These are phyloP conservation scores for Withania somnifera DNA, from an alignment of 305 asterid genomes.

Conservation along the genomic window DNA sequence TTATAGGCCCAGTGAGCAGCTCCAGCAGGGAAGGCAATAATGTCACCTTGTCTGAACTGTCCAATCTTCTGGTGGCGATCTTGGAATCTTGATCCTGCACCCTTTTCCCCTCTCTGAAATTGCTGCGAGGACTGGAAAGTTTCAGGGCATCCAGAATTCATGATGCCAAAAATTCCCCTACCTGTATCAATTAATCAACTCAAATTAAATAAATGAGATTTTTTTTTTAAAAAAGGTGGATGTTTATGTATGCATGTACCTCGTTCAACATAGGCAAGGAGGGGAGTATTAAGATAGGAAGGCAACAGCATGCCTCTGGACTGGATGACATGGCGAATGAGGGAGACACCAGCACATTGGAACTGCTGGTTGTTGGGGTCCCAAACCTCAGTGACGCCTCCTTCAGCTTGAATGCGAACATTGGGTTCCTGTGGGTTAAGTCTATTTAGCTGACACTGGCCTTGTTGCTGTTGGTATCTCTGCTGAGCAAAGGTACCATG, in stretches of 20 bases:
- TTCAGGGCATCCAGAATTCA: constrained; percentile 54
- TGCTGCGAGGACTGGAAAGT: constrained; percentile 34
- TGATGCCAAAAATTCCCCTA: constrained; percentile 27
- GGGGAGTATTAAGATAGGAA: constrained; percentile 36
- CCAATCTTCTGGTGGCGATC: constrained; percentile 46
- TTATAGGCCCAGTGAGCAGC: constrained; percentile 61
- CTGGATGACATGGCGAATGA: constrained; percentile 35
- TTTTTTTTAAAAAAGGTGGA: not conserved
- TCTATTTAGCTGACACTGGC: constrained; percentile 31
- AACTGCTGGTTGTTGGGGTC: constrained; percentile 33
- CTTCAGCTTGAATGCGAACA: constrained; percentile 33
- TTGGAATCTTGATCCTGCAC: constrained; percentile 13
- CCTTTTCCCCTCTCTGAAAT: not conserved
- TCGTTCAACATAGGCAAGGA: constrained; percentile 33
- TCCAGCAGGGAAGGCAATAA: constrained; percentile 42
- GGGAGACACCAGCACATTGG: constrained; percentile 51
- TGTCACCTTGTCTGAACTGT: constrained; percentile 34
- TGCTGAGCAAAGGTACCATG: constrained; percentile 24
- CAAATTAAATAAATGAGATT: not conserved
- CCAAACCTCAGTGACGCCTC: constrained; percentile 49
- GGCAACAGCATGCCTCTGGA: constrained; percentile 40
- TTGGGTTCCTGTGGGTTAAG: constrained; percentile 43
- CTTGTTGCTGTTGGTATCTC: constrained; percentile 10
- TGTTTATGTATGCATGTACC: constrained; percentile 15
- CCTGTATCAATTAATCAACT: not conserved